Base-by-base conservation (phyloP, 2,329 filamentous ascomycete species). In the Trichoderma harzianum region DNA sequence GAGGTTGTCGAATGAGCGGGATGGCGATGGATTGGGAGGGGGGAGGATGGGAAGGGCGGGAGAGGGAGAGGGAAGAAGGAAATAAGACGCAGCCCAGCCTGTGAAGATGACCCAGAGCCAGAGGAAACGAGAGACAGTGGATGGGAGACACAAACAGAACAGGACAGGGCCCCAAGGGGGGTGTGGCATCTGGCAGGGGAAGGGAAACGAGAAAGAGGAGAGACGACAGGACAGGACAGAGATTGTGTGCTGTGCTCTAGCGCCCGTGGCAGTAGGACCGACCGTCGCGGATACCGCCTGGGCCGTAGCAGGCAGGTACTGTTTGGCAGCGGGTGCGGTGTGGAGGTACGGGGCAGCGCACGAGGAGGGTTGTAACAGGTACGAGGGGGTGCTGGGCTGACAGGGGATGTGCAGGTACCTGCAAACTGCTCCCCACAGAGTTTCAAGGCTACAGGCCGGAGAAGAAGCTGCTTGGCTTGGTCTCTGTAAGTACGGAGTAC, bases 121-220 rank as follows among this genome's bases (percentile, higher is more conserved):
- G 76, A 62, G 53, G 77, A 77, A 79, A 77, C 72, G 75, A 72
- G 70, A 72, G 71, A 72, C 74, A 71, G 72, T 63, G 72, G 55
- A 77, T 76, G 77, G 66, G 78, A 79, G 79, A 78, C 79, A 79
- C 77, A 77, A 79, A 77, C 67, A 36, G 34, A 16, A 36, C 34
- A 36, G 34, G 34, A 36, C 34, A 70, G 76, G 74, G 69, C 28
- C 57, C 57, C 57, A 74, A 73, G 75, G 73, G 73, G 73, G 71
- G 72, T 71, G 67, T 74, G 70, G 70, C 74, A 73, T 58, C 69
- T 67, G 51, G 64, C 64, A 67, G 64, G 64, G 73, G 61, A 53
- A 62, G 64, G 65, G 65, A 53, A 43, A 62, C 55, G 67, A 72
- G 65, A 39, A 63, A 62, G 60, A 51, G 71, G 69, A 74, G 72